These are phyloP conservation scores for Coemansia sp. DNA, from an alignment of 371 early-diverging fungal species.

Conservation along the genomic window DNA sequence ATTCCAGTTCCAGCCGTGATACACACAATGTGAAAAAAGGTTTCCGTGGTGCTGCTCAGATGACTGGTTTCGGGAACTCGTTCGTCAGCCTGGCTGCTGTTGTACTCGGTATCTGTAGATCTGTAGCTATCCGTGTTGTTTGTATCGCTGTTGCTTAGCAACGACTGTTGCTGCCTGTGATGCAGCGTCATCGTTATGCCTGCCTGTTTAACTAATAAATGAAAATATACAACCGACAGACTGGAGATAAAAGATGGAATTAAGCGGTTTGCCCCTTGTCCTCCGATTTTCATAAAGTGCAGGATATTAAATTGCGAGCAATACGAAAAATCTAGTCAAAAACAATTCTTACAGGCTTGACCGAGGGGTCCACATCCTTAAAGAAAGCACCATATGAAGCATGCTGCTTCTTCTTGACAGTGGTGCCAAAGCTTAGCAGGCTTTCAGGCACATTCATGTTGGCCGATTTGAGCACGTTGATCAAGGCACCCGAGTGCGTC, in stretches of 20 bases:
- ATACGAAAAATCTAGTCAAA: conserved; percentile 60
- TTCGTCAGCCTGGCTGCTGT: background rate
- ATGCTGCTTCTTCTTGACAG: conserved; percentile 96
- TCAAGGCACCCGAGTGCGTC: conserved; percentile 80
- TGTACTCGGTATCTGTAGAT: conserved; percentile 2
- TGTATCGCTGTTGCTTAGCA: conserved; percentile 1
- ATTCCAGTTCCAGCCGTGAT: conserved; percentile 86
- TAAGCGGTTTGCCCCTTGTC: background rate
- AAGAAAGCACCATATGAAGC: conserved; percentile 93
- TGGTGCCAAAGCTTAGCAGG: conserved; percentile 89
- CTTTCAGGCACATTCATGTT: conserved; percentile 84
- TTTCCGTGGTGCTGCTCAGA: conserved; percentile 30
- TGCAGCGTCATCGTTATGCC: background rate
- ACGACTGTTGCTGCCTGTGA: conserved; percentile 1
- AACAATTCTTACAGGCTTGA: conserved; percentile 87
- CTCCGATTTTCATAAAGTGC: background rate
- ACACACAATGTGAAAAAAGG: conserved; percentile 57
- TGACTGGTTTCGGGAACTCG: background rate
- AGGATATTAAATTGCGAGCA: conserved; percentile 5
- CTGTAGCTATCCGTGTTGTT: background rate
- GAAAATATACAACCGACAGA: background rate
- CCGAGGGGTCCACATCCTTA: conserved; percentile 82
- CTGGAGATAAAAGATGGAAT: background rate
- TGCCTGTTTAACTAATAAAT: background rate
- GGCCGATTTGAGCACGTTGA: conserved; percentile 90